A percentile compares a stretch with the other conserved stretches of the same genome.
phyloP scores from a whole-genome alignment of 306 rosid species.

The Vicia villosa region DNA sequence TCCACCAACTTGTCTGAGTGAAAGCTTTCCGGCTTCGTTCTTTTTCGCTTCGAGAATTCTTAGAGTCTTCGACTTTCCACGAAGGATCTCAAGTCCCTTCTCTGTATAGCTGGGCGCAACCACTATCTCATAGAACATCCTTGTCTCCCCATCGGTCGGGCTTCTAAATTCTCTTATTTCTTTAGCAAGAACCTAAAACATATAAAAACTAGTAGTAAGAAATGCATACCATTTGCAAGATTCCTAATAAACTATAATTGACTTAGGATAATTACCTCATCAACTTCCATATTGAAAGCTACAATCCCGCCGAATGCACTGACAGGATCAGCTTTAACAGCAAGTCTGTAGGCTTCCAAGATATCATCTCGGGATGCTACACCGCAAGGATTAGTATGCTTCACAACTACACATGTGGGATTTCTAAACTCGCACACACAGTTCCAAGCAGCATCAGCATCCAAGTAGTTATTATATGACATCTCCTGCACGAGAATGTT shows the following conservation, averaged over 20 bases:
- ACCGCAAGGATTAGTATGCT: conserved; percentile 95
- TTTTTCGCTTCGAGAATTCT: conserved; percentile 81
- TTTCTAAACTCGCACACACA: conserved; percentile 78
- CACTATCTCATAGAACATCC: conserved; percentile 97
- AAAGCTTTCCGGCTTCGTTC: conserved; percentile 81
- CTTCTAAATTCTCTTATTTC: conserved; percentile 92
- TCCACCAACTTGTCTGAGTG: conserved; percentile 94
- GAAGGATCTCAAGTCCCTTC: conserved; percentile 85
- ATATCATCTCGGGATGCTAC: conserved; percentile 91
- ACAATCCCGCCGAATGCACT: conserved; percentile 99
- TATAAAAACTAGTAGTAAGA: background rate
- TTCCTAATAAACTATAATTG: background rate
- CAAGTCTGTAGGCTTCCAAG: conserved; percentile 87
- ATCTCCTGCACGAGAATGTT: conserved; percentile 68
- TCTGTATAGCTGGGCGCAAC: conserved; percentile 89
- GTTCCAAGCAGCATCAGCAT: conserved; percentile 98
- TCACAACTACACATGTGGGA: conserved; percentile 89
- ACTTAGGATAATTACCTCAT: conserved; percentile 63
- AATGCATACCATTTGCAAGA: background rate
- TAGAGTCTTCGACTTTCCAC: conserved; percentile 80
- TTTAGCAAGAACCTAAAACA: conserved; percentile 72
- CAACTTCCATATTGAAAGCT: conserved; percentile 84
- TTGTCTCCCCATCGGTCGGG: conserved; percentile 87
- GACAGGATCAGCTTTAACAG: conserved; percentile 93
- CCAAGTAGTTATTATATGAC: conserved; percentile 92